Conservation (phyloP, 164 flowering plant species). For the Macadamia integrifolia region DNA sequence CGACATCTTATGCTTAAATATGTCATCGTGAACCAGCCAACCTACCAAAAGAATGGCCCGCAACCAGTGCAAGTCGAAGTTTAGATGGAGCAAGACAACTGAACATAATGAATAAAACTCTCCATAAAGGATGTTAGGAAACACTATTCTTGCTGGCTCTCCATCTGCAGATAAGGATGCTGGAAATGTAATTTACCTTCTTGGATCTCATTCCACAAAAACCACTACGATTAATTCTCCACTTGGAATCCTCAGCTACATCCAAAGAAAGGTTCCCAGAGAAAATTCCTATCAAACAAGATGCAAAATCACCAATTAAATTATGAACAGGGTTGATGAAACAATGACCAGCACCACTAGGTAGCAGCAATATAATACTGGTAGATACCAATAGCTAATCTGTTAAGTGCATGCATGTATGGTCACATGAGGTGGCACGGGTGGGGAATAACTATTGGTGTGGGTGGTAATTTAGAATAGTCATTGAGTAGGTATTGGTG, state of each 20-base stretch:
- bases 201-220: conserved; percentile 97
- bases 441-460: no score
- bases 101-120: neutral
- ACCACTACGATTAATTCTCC: conserved; percentile 83
- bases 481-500: no score
- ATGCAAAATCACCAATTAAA: neutral
- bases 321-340: neutral
- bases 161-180: neutral
- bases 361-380: neutral
- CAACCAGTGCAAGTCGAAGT: neutral
- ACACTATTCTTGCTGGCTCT: neutral
- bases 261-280: conserved; percentile 90
- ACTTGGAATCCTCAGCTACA: conserved; percentile 54
- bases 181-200: conserved; percentile 43
- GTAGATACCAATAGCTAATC: neutral
- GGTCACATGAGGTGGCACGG: no score
- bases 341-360: neutral
- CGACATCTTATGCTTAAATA: neutral
- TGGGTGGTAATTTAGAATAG: no score
- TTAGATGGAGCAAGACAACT: neutral
- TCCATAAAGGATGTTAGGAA: no score
- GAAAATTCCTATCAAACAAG: conserved; percentile 52
- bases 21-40: neutral
- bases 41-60: neutral
- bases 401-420: neutral